Base-by-base conservation (phyloP, 768 basidiomycete species). In the Tylopilus vinaceipallidus region DNA sequence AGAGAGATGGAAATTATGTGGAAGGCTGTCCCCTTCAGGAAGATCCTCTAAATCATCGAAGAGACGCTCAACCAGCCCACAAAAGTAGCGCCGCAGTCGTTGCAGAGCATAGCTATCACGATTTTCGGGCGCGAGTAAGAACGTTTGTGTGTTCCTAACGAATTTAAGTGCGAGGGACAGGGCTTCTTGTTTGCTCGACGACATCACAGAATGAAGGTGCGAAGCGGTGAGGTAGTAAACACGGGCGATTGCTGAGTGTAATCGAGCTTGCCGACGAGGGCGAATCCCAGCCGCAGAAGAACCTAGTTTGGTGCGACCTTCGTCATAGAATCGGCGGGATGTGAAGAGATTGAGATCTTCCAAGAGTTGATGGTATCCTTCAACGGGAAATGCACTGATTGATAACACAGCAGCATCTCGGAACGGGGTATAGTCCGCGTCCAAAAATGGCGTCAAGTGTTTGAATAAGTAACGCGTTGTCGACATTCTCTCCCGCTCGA, bases 201-300 rank as follows among this genome's bases (percentile, higher is more conserved):
- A 83, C 38, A 83, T 77, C 44, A 87, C 81, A 47, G 87, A 77
- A 55, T 84, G 84, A 29, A 94, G 70, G 38, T 83, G 76, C 50
- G 85, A 85, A 8, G 92, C 84, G 2, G 93, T 93, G 30, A 95
- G 77, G 59, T 84, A 83, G 65, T 94, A 95, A 39, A 95, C 93
- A 29, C 90, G 85, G 22, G 91, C 89, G 23, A 95, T 85, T 22
- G 92, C 87, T 3, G 91, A 90, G 67, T 86, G 88, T 34, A 90
- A 76, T 43, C 86, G 88, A 57, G 84, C 86, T 61, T 87, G 89
- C 49, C 83, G 79, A 49, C 86, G 83, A 50, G 75, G 80, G 14
- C 84, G 80, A 27, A 81, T 84, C 12, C 73, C 63, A 13, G 71
- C 71, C 3, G 75, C 66, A 12, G 74, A 57, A 8, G 72, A 63